Percentiles rank a stretch among this genome's conserved stretches.
Evolutionary conservation across 2,329 filamentous ascomycete genomes (phyloP).

Genomic region (Clonostachys rosea): DNA sequence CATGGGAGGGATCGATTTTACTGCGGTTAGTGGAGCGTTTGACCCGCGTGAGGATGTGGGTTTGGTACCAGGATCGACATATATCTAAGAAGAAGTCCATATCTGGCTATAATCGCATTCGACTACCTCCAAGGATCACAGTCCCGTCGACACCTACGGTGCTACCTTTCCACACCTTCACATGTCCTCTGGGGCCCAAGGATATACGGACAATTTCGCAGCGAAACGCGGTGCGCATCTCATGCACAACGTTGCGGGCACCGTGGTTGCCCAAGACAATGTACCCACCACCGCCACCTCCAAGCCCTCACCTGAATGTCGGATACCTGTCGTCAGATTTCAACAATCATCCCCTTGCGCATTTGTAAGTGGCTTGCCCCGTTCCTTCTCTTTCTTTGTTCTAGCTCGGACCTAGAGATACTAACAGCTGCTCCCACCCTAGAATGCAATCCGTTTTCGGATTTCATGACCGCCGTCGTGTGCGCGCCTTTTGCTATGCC

Average conservation of each 20-base stretch:
- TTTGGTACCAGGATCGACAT: constrained; percentile 84
- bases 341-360: constrained; percentile 95
- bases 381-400: neutral
- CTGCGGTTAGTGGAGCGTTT: constrained; percentile 81
- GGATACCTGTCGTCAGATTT: constrained; percentile 98
- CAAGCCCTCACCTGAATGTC: constrained; percentile 78
- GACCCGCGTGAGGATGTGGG: constrained; percentile 71
- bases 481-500: constrained; percentile 90
- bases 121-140: constrained; percentile 66
- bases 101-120: constrained; percentile 64
- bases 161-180: constrained; percentile 96
- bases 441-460: constrained; percentile 98
- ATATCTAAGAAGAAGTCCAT: constrained; percentile 50
- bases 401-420: constrained; percentile 1
- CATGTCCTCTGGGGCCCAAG: constrained; percentile 84
- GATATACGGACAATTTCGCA: constrained; percentile 94
- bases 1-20: constrained; percentile 85
- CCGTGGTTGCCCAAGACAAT: constrained; percentile 82
- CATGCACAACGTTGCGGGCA: constrained; percentile 79
- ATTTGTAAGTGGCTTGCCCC: constrained; percentile 53
- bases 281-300: constrained; percentile 80
- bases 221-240: constrained; percentile 88
- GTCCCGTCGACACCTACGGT: constrained; percentile 90
- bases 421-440: neutral
- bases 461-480: constrained; percentile 68